phyloP scores from a whole-genome alignment of 768 basidiomycete species.

The Boletellus ananiceps region DNA sequence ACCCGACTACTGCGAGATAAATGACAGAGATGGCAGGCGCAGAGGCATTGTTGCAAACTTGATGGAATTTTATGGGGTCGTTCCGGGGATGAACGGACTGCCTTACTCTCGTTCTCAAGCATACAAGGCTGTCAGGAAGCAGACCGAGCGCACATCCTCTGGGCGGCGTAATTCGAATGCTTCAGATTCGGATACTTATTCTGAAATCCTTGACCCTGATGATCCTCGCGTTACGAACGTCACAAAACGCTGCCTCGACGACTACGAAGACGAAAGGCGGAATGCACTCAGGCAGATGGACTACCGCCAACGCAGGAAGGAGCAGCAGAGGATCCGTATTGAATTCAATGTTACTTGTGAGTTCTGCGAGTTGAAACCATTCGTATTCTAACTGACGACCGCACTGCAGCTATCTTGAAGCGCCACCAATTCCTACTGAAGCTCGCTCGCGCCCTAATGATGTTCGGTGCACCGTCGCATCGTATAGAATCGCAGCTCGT shows the following conservation, averaged over 20 bases:
- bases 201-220: constrained; percentile 62
- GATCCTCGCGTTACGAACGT: constrained; percentile 67
- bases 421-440: constrained; percentile 85
- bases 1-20: constrained; percentile 12
- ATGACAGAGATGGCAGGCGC: constrained; percentile 22
- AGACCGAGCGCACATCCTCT: constrained; percentile 5
- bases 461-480: constrained; percentile 89
- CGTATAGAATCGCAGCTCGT: constrained; percentile 89
- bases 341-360: constrained; percentile 73
- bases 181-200: constrained; percentile 38
- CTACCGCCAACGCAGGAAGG: constrained; percentile 63
- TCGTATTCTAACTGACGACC: background rate
- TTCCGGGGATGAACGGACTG: constrained; percentile 20
- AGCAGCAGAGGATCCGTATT: constrained; percentile 59
- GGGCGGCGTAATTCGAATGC: constrained; percentile 41
- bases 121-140: constrained; percentile 14
- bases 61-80: constrained; percentile 29
- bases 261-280: constrained; percentile 58
- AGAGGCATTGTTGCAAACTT: constrained; percentile 29
- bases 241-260: constrained; percentile 46
- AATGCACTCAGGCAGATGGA: constrained; percentile 60
- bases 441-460: constrained; percentile 84
- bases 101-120: constrained; percentile 23
- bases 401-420: constrained; percentile 60
- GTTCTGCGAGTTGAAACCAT: constrained; percentile 18